These are phyloP conservation scores for Tulasnella sp. DNA, from an alignment of 768 basidiomycete genomes.

Conservation along the genomic window DNA sequence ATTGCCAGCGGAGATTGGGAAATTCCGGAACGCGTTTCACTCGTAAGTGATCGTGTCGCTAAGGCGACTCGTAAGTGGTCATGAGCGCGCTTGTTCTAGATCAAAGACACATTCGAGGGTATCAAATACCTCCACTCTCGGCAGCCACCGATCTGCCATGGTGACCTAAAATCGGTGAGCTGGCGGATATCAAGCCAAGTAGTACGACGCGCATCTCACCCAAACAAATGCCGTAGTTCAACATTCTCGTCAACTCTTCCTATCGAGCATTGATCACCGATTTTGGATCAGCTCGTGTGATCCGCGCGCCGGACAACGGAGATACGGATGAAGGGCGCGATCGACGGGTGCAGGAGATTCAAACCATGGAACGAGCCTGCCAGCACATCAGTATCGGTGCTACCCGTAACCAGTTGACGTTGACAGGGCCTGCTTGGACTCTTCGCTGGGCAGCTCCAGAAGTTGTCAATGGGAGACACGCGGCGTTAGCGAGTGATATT, in stretches of 20 bases:
- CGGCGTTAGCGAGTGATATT: not conserved
- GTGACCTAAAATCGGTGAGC: not conserved
- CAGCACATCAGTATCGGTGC: not conserved
- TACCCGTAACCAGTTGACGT: not conserved
- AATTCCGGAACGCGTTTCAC: not conserved
- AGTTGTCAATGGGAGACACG: not conserved
- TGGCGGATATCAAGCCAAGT: not conserved
- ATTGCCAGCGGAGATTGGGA: not conserved
- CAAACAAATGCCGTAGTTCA: not conserved
- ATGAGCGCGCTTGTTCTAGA: not conserved
- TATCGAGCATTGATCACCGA: not conserved
- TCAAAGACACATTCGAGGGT: not conserved
- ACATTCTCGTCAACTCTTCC: not conserved
- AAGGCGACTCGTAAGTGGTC: not conserved
- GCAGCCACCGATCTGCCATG: not conserved
- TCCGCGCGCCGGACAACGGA: not conserved
- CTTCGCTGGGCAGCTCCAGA: not conserved
- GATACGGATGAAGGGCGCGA: not conserved
- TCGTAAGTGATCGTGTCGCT: not conserved
- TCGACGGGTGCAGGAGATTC: not conserved
- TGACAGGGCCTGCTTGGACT: not conserved
- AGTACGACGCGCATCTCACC: not conserved
- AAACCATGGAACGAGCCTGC: not conserved
- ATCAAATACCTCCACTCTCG: not conserved
- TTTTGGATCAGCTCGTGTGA: not conserved